Percentiles rank a stretch among this genome's conserved stretches.
These are phyloP conservation scores for Phaffia australis DNA, from an alignment of 768 basidiomycete genomes.

Conservation along the genomic window DNA sequence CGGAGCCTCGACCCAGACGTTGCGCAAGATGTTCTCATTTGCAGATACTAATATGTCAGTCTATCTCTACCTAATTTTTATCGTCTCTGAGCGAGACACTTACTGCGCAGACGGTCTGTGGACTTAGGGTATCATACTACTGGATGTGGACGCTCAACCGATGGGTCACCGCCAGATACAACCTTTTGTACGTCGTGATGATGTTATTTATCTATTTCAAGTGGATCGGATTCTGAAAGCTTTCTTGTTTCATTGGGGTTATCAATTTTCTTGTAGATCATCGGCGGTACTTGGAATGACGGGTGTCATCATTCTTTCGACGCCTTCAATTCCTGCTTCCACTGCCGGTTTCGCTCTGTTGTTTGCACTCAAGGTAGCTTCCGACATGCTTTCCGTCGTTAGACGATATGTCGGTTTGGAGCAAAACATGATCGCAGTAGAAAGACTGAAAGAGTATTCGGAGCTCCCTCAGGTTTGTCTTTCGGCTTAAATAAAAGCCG, in stretches of 20 bases:
- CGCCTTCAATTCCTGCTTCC: constrained; percentile 64
- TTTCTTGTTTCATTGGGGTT: background rate
- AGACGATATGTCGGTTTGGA: constrained; percentile 31
- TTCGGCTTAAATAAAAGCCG: background rate
- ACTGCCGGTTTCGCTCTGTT: constrained; percentile 53
- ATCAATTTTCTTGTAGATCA: background rate
- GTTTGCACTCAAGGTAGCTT: constrained; percentile 66
- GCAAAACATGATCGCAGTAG: constrained; percentile 34
- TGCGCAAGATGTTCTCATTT: constrained; percentile 16
- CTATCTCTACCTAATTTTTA: background rate
- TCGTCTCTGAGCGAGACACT: background rate
- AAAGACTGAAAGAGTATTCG: constrained; percentile 32
- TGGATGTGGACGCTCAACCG: constrained; percentile 28
- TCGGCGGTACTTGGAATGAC: constrained; percentile 50
- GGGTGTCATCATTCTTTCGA: constrained; percentile 54
- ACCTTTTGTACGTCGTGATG: constrained; percentile 60
- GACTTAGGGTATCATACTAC: constrained; percentile 26
- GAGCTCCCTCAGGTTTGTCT: constrained; percentile 20
- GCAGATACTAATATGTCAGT: constrained; percentile 1
- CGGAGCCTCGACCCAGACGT: constrained; percentile 26
- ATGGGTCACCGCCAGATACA: constrained; percentile 64
- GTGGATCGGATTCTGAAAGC: background rate
- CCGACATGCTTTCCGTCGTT: constrained; percentile 47
- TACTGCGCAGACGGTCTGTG: background rate
- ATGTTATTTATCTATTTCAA: background rate